These are phyloP conservation scores for Solanum gandarillasii DNA, from an alignment of 257 asterid genomes.

Conservation along the genomic window DNA sequence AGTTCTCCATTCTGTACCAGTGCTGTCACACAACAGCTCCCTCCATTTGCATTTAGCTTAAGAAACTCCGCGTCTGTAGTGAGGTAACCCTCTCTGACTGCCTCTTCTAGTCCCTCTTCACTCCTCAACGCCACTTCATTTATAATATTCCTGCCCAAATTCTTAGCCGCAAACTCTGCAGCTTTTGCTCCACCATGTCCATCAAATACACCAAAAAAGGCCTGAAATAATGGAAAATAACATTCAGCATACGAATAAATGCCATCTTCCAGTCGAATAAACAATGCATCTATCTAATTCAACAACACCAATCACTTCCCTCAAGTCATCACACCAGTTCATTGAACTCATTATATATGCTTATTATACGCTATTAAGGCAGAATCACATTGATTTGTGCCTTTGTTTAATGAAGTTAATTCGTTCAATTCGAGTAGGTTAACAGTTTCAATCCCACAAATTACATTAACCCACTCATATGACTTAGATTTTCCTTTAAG, in stretches of 20 bases:
- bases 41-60: conserved; percentile 45
- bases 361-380: not conserved
- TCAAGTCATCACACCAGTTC: not conserved
- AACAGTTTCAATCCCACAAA: not conserved
- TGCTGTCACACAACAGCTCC: conserved; percentile 70
- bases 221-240: conserved; percentile 26
- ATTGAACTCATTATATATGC: not conserved
- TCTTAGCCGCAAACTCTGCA: conserved; percentile 56
- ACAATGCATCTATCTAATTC: not conserved
- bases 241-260: not conserved
- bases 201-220: conserved; percentile 69
- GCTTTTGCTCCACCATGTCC: conserved; percentile 76
- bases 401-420: not conserved
- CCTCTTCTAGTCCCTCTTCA: conserved; percentile 32
- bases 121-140: conserved; percentile 24
- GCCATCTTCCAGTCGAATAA: not conserved
- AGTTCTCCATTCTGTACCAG: conserved; percentile 48
- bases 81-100: conserved; percentile 56
- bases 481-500: not conserved
- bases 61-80: conserved; percentile 54
- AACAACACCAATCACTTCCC: not conserved
- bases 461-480: not conserved
- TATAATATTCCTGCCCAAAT: conserved; percentile 36
- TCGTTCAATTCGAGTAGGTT: not conserved
- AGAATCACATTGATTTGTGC: not conserved